Conservation (phyloP, 768 basidiomycete species). For the Auricularia cornea region DNA sequence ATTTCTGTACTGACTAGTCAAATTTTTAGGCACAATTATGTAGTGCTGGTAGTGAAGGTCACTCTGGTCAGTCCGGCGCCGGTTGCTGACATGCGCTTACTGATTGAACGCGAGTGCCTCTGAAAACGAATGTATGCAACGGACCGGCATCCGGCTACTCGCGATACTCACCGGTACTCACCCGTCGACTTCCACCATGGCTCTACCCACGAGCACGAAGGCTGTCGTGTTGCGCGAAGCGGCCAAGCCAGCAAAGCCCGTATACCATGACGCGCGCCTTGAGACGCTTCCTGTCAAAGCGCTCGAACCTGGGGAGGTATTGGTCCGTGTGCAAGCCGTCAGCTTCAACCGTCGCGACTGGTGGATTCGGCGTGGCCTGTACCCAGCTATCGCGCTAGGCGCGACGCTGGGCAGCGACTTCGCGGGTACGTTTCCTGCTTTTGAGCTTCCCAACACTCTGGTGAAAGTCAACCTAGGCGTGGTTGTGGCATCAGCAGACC, state of each 20-base stretch:
- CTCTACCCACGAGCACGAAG: conserved; percentile 35
- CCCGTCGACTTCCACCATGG: too few species aligned
- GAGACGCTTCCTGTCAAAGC: conserved; percentile 41
- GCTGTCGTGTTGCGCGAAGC: conserved; percentile 43
- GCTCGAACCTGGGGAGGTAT: conserved; percentile 48
- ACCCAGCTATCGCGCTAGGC: conserved; percentile 54
- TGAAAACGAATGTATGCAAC: too few species aligned
- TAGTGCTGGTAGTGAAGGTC: too few species aligned
- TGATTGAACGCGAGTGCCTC: too few species aligned
- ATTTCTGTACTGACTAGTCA: too few species aligned
- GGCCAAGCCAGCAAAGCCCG: conserved; percentile 27
- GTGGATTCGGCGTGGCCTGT: conserved; percentile 64
- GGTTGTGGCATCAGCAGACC: conserved; percentile 49
- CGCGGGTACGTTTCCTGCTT: conserved; percentile 39
- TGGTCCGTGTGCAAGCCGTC: conserved; percentile 60
- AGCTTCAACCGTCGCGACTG: conserved; percentile 78
- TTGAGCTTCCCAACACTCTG: background rate
- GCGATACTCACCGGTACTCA: too few species aligned
- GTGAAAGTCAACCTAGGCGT: conserved; percentile 38
- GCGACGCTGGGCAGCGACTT: conserved; percentile 64
- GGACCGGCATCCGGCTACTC: too few species aligned
- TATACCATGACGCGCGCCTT: conserved; percentile 51
- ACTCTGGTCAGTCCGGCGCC: too few species aligned
- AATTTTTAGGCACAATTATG: too few species aligned
- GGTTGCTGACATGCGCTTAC: too few species aligned